Evolutionary conservation across 2,329 filamentous ascomycete genomes (phyloP).

Genomic region (Chaetomiaceae sp.): DNA sequence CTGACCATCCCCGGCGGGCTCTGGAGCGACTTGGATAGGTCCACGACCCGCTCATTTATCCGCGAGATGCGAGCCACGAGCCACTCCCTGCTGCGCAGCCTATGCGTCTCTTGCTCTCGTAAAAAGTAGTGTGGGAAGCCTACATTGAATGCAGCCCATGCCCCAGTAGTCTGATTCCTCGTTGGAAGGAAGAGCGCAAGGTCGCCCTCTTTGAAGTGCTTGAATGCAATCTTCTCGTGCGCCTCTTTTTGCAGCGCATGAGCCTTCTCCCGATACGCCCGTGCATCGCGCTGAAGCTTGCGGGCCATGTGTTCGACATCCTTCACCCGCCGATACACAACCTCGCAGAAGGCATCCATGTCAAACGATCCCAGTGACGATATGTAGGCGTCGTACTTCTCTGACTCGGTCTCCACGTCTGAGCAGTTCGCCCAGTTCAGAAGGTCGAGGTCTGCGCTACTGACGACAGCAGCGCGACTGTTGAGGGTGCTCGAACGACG

Average conservation of each 20-base stretch:
- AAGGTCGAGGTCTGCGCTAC: constrained; percentile 65
- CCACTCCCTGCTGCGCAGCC: constrained; percentile 83
- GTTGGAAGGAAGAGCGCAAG: constrained; percentile 91
- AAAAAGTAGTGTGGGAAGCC: constrained; percentile 97
- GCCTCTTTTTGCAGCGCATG: constrained; percentile 77
- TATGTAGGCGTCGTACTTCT: constrained; percentile 72
- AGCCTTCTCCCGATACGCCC: constrained; percentile 81
- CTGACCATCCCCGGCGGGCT: constrained; percentile 31
- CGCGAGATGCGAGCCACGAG: constrained; percentile 90
- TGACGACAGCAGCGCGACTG: constrained; percentile 52
- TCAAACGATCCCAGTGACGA: constrained; percentile 73
- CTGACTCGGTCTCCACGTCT: constrained; percentile 61
- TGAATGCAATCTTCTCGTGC: constrained; percentile 93
- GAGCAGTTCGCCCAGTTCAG: constrained; percentile 77
- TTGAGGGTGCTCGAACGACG: constrained; percentile 51
- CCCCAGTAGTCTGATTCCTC: constrained; percentile 85
- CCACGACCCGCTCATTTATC: constrained; percentile 88
- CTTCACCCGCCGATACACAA: constrained; percentile 82
- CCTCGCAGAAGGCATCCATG: constrained; percentile 77
- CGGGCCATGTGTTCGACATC: constrained; percentile 90
- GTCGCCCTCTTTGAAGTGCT: constrained; percentile 94
- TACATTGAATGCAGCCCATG: constrained; percentile 98
- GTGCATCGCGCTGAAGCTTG: constrained; percentile 87
- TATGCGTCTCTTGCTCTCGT: constrained; percentile 84
- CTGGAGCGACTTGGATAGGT: constrained; percentile 74